Percentiles rank a stretch among this genome's conserved stretches.
Conservation (phyloP, 371 early-diverging fungal genomes). For the Zopfochytrium polystomum region DNA sequence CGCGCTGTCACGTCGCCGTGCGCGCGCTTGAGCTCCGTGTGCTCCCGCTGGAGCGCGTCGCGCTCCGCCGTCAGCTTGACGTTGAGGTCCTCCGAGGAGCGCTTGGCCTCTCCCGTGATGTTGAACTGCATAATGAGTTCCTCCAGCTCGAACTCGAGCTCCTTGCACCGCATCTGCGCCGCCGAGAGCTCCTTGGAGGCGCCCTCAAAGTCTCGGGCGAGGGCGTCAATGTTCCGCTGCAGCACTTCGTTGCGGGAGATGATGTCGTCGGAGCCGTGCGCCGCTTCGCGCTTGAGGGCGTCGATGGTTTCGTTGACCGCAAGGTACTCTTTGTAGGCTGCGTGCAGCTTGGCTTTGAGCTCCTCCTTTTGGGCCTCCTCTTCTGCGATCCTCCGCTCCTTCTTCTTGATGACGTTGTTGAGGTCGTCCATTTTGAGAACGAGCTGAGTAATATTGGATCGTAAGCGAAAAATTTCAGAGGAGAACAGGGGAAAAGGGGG, state of each 20-base stretch:
- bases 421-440: constrained; percentile 33
- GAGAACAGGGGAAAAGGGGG: no score
- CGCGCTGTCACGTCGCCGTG: constrained; percentile 14
- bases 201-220: constrained; percentile 45
- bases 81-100: constrained; percentile 31
- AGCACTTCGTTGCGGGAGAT: constrained; percentile 46
- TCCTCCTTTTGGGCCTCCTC: constrained; percentile 27
- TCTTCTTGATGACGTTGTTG: constrained; percentile 13
- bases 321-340: constrained; percentile 46
- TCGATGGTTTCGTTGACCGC: constrained; percentile 44
- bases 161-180: constrained; percentile 28
- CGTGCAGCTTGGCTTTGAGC: constrained; percentile 42
- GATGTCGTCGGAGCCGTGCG: constrained; percentile 41
- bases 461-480: no score
- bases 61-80: constrained; percentile 34
- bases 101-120: constrained; percentile 40
- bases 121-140: constrained; percentile 46
- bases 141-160: constrained; percentile 51
- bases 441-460: constrained; percentile 21
- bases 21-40: constrained; percentile 21
- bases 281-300: constrained; percentile 39
- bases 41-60: constrained; percentile 23
- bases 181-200: constrained; percentile 38
- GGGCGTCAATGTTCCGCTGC: constrained; percentile 44
- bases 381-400: constrained; percentile 33